phyloP scores from a whole-genome alignment of 495 filamentous ascomycete genomes.

The Neurospora sp. region DNA sequence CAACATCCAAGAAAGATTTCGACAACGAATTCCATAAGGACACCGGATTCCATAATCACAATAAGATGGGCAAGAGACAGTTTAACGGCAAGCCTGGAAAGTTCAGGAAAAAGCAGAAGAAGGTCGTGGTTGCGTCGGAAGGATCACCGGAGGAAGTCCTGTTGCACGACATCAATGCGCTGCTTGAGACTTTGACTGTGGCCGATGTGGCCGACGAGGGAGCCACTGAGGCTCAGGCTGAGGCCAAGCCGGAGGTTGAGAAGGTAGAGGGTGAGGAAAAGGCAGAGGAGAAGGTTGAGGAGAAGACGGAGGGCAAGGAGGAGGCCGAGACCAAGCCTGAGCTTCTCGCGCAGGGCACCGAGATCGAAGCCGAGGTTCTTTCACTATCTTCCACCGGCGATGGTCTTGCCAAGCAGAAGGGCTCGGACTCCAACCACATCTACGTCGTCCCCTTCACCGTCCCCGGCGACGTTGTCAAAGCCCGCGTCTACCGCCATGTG shows the following conservation, averaged over 20 bases:
- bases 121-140: slow-evolving; percentile 9
- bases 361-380: slow-evolving; percentile 67
- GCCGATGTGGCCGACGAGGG: slow-evolving; percentile 20
- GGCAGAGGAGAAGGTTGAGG: background rate
- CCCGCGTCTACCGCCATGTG: slow-evolving; percentile 66
- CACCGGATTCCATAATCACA: background rate
- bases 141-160: slow-evolving; percentile 66
- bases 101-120: slow-evolving; percentile 13
- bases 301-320: background rate
- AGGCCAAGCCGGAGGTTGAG: slow-evolving; percentile 2
- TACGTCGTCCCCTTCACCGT: slow-evolving; percentile 80
- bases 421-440: slow-evolving; percentile 56
- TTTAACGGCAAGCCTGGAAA: slow-evolving; percentile 11
- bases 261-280: background rate
- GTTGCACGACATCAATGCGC: slow-evolving; percentile 52
- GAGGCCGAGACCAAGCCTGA: slow-evolving; percentile 10
- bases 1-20: background rate
- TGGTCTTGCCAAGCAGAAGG: slow-evolving; percentile 59
- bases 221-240: slow-evolving; percentile 3
- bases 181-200: slow-evolving; percentile 47
- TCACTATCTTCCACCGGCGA: slow-evolving; percentile 86
- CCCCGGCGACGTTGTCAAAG: slow-evolving; percentile 71
- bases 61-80: background rate
- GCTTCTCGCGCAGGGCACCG: slow-evolving; percentile 52
- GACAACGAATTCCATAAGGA: background rate